phyloP scores from a whole-genome alignment of 495 filamentous ascomycete genomes.

The Durotheca rogersii region DNA sequence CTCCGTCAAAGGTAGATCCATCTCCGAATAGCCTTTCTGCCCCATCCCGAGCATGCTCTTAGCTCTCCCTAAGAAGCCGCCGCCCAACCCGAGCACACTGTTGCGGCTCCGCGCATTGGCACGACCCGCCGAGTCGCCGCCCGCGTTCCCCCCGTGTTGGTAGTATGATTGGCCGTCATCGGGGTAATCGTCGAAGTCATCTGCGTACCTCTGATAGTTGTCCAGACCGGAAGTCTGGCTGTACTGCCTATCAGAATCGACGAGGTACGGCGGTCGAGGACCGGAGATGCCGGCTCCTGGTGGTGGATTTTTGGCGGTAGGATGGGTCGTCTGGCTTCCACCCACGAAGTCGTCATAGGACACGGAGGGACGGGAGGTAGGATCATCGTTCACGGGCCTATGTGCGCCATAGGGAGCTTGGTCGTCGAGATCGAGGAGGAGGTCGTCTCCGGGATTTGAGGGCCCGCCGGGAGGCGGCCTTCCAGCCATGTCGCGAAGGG shows the following conservation, averaged over 20 bases:
- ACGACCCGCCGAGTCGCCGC: constrained; percentile 47
- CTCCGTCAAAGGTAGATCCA: constrained; percentile 95
- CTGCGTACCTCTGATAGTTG: constrained; percentile 90
- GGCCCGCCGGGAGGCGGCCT: constrained; percentile 59
- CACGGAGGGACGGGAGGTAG: constrained; percentile 73
- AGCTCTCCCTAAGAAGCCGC: constrained; percentile 79
- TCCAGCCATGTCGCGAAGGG: constrained; percentile 62
- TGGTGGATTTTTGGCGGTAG: constrained; percentile 46
- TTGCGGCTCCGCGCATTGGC: constrained; percentile 71
- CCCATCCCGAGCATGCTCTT: constrained; percentile 92
- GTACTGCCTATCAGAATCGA: constrained; percentile 57
- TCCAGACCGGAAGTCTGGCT: constrained; percentile 81
- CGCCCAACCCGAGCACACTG: constrained; percentile 81
- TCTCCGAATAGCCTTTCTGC: constrained; percentile 84
- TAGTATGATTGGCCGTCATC: constrained; percentile 74
- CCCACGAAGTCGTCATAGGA: constrained; percentile 97
- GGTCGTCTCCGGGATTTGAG: constrained; percentile 63
- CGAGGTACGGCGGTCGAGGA: constrained; percentile 60
- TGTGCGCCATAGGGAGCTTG: constrained; percentile 73
- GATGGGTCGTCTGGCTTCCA: constrained; percentile 43
- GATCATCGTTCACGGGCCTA: constrained; percentile 71
- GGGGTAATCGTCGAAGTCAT: constrained; percentile 71
- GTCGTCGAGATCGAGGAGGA: constrained; percentile 73
- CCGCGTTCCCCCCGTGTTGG: constrained; percentile 59
- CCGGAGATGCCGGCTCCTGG: constrained; percentile 38